Conservation (phyloP, 495 filamentous ascomycete species). For the Cercophora newfieldiana region DNA sequence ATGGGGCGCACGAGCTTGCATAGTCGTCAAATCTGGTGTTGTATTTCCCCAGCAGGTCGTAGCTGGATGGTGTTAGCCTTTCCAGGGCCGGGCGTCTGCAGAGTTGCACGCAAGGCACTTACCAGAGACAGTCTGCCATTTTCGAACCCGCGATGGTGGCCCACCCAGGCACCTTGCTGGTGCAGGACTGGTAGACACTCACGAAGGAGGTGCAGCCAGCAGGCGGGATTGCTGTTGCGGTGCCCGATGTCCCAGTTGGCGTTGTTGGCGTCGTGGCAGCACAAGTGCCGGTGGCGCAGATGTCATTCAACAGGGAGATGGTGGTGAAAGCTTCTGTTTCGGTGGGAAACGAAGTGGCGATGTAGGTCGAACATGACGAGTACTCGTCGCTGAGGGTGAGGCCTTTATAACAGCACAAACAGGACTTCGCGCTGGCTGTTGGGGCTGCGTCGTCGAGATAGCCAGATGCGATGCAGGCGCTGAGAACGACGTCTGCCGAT, state of each 20-base stretch:
- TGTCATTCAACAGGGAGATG: neutral
- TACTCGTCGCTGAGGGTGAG: conserved; percentile 19
- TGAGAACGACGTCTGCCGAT: conserved; percentile 19
- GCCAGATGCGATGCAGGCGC: conserved; percentile 17
- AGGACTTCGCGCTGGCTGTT: conserved; percentile 7
- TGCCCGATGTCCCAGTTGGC: neutral
- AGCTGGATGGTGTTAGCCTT: neutral
- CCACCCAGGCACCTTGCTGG: neutral
- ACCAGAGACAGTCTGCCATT: conserved; percentile 25
- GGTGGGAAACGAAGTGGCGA: conserved; percentile 11
- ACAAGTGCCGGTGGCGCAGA: conserved; percentile 11
- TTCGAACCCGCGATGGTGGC: neutral
- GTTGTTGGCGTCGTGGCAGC: neutral
- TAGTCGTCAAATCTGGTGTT: conserved; percentile 29
- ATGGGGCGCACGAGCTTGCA: conserved; percentile 25
- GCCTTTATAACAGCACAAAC: conserved; percentile 27
- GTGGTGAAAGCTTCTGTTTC: conserved; percentile 11
- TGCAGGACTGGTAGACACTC: conserved; percentile 19
- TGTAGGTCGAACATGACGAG: conserved; percentile 29
- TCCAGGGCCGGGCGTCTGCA: neutral
- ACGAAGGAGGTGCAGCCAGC: conserved; percentile 23
- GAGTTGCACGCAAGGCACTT: neutral
- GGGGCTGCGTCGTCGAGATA: conserved; percentile 18
- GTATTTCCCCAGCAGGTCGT: conserved; percentile 15
- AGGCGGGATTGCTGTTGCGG: neutral